These are phyloP conservation scores for Daldinia concentrica DNA, from an alignment of 495 filamentous ascomycete genomes.

Conservation along the genomic window DNA sequence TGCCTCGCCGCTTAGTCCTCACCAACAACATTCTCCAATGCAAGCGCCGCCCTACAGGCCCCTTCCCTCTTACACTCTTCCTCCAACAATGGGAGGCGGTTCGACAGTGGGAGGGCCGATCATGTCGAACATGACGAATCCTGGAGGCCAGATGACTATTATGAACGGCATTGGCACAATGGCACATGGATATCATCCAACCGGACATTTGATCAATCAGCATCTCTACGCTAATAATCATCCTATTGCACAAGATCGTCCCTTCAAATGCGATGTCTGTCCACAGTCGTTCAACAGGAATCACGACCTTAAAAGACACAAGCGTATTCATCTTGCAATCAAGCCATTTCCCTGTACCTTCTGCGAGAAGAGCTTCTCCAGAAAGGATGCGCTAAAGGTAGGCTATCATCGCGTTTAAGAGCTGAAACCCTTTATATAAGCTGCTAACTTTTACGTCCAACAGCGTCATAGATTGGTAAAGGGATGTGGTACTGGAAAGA, in stretches of 20 bases:
- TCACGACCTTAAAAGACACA: conserved; percentile 95
- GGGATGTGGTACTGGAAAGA: conserved; percentile 77
- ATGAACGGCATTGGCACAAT: conserved; percentile 67
- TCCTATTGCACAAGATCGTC: conserved; percentile 70
- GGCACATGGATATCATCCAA: conserved; percentile 55
- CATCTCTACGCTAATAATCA: conserved; percentile 65
- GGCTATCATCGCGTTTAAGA: conserved; percentile 8
- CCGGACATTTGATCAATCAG: conserved; percentile 66
- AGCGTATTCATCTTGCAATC: conserved; percentile 91
- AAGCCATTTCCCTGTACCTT: conserved; percentile 93
- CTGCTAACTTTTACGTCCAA: conserved; percentile 31
- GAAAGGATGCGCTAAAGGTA: conserved; percentile 98
- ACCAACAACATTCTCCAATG: conserved; percentile 57
- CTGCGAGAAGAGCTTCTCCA: conserved; percentile 96
- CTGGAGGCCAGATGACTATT: conserved; percentile 72
- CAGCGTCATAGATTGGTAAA: conserved; percentile 95
- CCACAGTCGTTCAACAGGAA: conserved; percentile 95
- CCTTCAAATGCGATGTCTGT: conserved; percentile 94
- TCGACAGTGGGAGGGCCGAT: conserved; percentile 70
- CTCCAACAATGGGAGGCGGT: conserved; percentile 49
- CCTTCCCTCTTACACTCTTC: conserved; percentile 24
- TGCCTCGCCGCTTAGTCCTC: conserved; percentile 64
- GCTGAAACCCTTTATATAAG: background rate
- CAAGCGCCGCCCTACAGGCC: conserved; percentile 50
- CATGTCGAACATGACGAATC: conserved; percentile 79